Conservation (phyloP, 345 rosid species). For the Citropsis articulata region DNA sequence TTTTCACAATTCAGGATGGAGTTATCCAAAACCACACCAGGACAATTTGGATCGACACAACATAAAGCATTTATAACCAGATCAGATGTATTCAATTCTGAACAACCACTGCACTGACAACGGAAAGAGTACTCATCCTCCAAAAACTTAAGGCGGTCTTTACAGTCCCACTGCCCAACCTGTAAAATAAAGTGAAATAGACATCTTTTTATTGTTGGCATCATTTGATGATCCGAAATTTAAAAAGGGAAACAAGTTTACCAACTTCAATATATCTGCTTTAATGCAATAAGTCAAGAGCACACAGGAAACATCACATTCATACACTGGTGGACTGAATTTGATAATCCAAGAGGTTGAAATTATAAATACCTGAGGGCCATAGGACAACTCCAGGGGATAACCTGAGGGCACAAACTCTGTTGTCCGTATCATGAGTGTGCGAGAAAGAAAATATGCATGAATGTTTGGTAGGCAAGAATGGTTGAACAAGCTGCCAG, state of each 20-base stretch:
- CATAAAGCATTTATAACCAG: slow-evolving; percentile 64
- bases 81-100: slow-evolving; percentile 56
- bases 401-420: slow-evolving; percentile 54
- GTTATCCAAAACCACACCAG: slow-evolving; percentile 64
- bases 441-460: slow-evolving; percentile 79
- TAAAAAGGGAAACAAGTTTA: too few relatives aligned
- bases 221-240: neutral
- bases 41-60: slow-evolving; percentile 51
- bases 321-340: neutral
- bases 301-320: slow-evolving; percentile 4
- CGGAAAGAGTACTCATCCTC: slow-evolving; percentile 67
- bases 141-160: slow-evolving; percentile 67
- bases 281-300: neutral
- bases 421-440: slow-evolving; percentile 56
- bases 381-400: slow-evolving; percentile 83
- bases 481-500: slow-evolving; percentile 85
- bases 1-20: slow-evolving; percentile 29
- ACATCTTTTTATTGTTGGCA: neutral
- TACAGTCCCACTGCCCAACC: slow-evolving; percentile 76
- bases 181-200: slow-evolving; percentile 25
- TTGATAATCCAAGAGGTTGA: neutral
- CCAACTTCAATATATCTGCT: too few relatives aligned
- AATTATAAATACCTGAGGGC: slow-evolving; percentile 61
- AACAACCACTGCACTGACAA: slow-evolving; percentile 72
- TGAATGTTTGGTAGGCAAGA: slow-evolving; percentile 88